Conservation (phyloP, 1,284 basidiomycete genomes). For the Cystobasidium slooffiae region DNA sequence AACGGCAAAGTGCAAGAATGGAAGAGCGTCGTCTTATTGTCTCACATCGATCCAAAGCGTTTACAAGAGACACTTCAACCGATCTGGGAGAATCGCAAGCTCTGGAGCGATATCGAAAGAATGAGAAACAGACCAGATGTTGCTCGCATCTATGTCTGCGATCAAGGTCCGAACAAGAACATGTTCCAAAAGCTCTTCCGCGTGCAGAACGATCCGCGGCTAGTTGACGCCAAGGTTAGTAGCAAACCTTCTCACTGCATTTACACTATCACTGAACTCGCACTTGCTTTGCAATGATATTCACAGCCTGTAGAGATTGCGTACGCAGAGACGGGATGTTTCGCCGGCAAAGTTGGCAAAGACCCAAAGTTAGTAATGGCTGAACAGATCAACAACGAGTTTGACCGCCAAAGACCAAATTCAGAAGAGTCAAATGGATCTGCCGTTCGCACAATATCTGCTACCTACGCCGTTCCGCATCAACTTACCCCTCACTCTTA, state of each 20-base stretch:
- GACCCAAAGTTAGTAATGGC: background rate
- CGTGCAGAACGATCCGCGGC: background rate
- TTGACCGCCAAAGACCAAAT: background rate
- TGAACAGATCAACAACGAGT: background rate
- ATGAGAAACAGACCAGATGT: background rate
- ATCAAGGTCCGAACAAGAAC: background rate
- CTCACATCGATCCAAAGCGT: slow-evolving; percentile 87
- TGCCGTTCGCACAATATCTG: background rate
- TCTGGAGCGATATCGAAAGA: slow-evolving; percentile 8
- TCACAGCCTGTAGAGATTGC: background rate
- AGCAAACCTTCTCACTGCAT: background rate
- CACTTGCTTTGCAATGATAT: background rate
- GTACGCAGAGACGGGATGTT: background rate
- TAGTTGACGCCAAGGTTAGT: background rate
- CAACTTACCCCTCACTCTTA: slow-evolving; percentile 1
- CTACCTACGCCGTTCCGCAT: background rate
- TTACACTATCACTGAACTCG: background rate
- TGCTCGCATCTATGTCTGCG: slow-evolving; percentile 9
- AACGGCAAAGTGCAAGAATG: slow-evolving; percentile 99
- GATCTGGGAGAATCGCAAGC: slow-evolving; percentile 48
- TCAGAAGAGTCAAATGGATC: background rate
- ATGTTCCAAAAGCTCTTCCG: background rate
- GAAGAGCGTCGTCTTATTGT: slow-evolving; percentile 98
- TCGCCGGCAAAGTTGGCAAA: background rate
- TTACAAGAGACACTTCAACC: slow-evolving; percentile 76